A percentile compares a stretch with the other conserved stretches of the same genome.
Conservation (phyloP, 164 flowering plant species). For the Kingdonia uniflora region DNA sequence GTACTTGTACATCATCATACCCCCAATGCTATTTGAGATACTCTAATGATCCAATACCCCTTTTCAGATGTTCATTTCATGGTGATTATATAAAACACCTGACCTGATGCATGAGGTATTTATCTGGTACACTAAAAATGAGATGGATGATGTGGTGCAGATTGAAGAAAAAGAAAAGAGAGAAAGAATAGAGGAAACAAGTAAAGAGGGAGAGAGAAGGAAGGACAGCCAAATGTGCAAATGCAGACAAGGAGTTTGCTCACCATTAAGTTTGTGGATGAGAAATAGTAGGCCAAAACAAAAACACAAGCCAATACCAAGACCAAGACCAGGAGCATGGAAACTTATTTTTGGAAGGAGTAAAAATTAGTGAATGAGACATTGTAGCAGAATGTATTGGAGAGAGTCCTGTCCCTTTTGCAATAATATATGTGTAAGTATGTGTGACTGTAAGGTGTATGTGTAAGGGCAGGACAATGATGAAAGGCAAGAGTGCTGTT, state of each 20-base stretch:
- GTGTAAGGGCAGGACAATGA: too few relatives aligned
- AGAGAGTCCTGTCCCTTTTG: background rate
- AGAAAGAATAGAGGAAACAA: constrained; percentile 19
- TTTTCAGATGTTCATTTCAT: too few relatives aligned
- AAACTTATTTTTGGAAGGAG: background rate
- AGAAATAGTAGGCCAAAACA: constrained; percentile 25
- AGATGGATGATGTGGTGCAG: constrained; percentile 20
- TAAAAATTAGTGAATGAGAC: background rate
- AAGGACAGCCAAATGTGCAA: constrained; percentile 14
- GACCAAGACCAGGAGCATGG: background rate
- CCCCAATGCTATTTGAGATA: too few relatives aligned
- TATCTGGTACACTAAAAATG: too few relatives aligned
- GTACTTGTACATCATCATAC: too few relatives aligned
- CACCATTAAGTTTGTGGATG: constrained; percentile 34
- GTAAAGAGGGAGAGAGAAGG: constrained; percentile 11
- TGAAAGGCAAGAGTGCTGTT: too few relatives aligned
- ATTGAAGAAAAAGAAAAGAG: constrained; percentile 23
- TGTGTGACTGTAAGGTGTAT: too few relatives aligned
- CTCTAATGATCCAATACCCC: too few relatives aligned
- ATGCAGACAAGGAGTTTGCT: constrained; percentile 37
- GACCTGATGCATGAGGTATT: too few relatives aligned
- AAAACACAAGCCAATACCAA: constrained; percentile 1
- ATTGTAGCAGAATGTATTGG: background rate
- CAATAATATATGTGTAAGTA: too few relatives aligned
- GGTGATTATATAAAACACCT: too few relatives aligned